phyloP scores from a whole-genome alignment of 805 yeast species.

The Candida caryicola region DNA sequence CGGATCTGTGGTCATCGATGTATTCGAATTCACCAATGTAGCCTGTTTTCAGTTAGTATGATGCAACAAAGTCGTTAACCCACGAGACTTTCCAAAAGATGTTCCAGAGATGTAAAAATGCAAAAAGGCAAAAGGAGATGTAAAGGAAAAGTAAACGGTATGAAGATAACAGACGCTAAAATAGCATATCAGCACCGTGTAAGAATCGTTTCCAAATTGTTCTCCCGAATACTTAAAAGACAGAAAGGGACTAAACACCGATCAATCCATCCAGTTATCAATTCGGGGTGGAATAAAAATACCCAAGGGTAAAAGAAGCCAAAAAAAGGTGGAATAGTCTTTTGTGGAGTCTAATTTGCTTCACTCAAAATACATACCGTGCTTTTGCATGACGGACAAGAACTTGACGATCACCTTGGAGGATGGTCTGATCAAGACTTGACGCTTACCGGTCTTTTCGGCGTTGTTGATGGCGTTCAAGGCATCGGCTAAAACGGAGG shows the following conservation, averaged over 20 bases:
- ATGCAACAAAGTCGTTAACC: neutral
- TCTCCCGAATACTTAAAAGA: conserved; percentile 98
- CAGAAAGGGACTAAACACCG: conserved; percentile 88
- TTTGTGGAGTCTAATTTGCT: too few relatives aligned
- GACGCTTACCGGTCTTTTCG: conserved; percentile 99
- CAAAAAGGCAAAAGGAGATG: conserved; percentile 28
- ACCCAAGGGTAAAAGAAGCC: neutral
- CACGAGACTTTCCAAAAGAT: neutral
- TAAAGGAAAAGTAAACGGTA: conserved; percentile 72
- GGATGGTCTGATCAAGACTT: conserved; percentile 96
- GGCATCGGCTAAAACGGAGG: conserved; percentile 98
- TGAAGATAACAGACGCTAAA: conserved; percentile 26
- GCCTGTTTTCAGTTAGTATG: conserved; percentile 23
- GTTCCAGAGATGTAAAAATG: neutral
- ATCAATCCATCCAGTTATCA: conserved; percentile 98
- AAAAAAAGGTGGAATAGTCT: conserved; percentile 1
- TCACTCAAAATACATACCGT: conserved; percentile 50
- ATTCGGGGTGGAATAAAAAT: too few relatives aligned
- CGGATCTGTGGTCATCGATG: conserved; percentile 99
- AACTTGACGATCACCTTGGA: conserved; percentile 97
- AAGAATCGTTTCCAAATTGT: conserved; percentile 60
- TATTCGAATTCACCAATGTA: conserved; percentile 98
- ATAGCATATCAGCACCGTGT: conserved; percentile 49
- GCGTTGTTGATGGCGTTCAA: conserved; percentile 98
- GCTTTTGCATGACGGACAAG: conserved; percentile 95